These are phyloP conservation scores for Zymoseptoria ardabiliae DNA, from an alignment of 2,329 filamentous ascomycete genomes.

Conservation along the genomic window DNA sequence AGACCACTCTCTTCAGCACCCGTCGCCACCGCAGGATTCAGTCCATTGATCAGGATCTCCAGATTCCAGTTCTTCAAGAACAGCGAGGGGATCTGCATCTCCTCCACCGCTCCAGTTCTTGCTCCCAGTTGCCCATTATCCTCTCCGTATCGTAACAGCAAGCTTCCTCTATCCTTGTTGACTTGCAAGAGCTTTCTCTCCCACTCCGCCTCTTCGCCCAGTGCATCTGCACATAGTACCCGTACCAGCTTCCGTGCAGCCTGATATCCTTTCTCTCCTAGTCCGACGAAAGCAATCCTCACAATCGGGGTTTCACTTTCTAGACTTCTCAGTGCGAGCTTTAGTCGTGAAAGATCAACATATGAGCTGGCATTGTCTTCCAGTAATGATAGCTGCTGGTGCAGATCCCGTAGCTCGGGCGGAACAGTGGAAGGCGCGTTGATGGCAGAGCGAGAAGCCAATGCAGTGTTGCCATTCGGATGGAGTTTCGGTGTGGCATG, in stretches of 20 bases:
- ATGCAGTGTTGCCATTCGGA: constrained; percentile 11
- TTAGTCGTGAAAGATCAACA: constrained; percentile 61
- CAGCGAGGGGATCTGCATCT: constrained; percentile 57
- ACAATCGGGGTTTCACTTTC: constrained; percentile 48
- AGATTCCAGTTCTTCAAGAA: constrained; percentile 54
- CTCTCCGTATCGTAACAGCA: constrained; percentile 47
- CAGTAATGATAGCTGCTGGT: constrained; percentile 52
- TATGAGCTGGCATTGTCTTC: constrained; percentile 54
- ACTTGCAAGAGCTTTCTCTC: constrained; percentile 35
- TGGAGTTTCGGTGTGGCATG: neutral
- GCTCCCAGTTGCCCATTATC: constrained; percentile 16
- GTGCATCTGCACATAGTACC: constrained; percentile 46
- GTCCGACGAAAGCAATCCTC: constrained; percentile 47
- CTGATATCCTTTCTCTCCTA: constrained; percentile 28
- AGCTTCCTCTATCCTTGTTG: constrained; percentile 29
- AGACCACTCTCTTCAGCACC: constrained; percentile 35
- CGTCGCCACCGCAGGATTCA: constrained; percentile 29
- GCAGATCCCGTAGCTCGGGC: constrained; percentile 48
- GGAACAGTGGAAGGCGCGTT: constrained; percentile 49
- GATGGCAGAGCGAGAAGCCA: constrained; percentile 47
- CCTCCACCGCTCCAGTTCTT: constrained; percentile 48
- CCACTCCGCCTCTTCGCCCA: constrained; percentile 37
- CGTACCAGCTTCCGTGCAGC: constrained; percentile 60
- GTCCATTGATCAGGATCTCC: constrained; percentile 54
- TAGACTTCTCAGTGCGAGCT: constrained; percentile 62